Conservation (phyloP, 805 yeast genomes). For the Priceomyces medius region DNA sequence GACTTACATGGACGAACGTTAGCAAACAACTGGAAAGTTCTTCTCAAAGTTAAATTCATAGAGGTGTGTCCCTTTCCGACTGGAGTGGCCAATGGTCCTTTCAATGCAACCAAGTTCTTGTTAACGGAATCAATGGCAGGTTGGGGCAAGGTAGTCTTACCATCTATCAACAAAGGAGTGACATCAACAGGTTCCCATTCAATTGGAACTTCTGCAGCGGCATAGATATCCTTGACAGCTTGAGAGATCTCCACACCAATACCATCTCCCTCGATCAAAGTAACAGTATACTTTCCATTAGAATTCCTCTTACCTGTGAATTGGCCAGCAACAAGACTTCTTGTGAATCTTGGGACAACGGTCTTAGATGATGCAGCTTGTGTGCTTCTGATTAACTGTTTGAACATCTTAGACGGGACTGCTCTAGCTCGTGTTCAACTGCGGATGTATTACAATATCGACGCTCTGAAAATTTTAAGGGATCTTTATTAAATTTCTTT, state of each 20-base stretch:
- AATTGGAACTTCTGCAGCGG: conserved; percentile 93
- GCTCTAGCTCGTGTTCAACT: conserved; percentile 1
- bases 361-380: conserved; percentile 12
- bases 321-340: conserved; percentile 59
- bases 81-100: conserved; percentile 98
- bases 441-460: background rate
- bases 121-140: conserved; percentile 91
- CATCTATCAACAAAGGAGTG: conserved; percentile 86
- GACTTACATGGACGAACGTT: conserved; percentile 97
- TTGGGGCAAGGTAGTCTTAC: conserved; percentile 89
- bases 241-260: conserved; percentile 94
- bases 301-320: conserved; percentile 63
- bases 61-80: conserved; percentile 99
- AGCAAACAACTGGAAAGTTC: conserved; percentile 94
- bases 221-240: conserved; percentile 88
- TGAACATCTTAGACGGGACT: conserved; percentile 25
- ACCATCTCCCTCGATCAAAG: conserved; percentile 98
- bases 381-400: conserved; percentile 29
- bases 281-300: conserved; percentile 87
- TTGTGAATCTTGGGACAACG: conserved; percentile 30
- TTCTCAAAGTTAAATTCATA: conserved; percentile 93
- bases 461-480: conserved; percentile 5
- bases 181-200: conserved; percentile 98
- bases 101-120: conserved; percentile 89
- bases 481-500: conserved; percentile 4